phyloP scores from a whole-genome alignment of 139 green algal species.

The Tetraselmis striata region DNA sequence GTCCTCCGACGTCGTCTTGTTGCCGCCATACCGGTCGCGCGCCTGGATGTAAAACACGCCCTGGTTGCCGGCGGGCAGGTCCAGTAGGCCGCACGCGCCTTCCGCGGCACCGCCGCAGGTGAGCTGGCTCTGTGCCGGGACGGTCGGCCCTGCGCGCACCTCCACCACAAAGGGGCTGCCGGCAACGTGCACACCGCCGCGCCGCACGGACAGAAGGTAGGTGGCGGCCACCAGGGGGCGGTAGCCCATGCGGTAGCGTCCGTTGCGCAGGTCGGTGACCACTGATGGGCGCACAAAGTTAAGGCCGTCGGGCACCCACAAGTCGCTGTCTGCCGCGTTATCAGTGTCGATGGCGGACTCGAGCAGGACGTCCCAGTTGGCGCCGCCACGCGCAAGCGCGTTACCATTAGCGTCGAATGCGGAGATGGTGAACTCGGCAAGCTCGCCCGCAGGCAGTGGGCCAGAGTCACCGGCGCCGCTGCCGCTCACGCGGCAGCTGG shows the following conservation, averaged over 20 bases:
- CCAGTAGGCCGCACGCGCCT: neutral
- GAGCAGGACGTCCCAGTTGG: neutral
- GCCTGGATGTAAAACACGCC: constrained; percentile 16
- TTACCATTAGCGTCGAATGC: constrained; percentile 1
- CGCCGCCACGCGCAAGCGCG: neutral
- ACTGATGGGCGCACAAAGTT: neutral
- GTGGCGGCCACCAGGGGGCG: neutral
- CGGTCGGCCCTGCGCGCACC: constrained; percentile 4
- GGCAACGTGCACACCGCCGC: neutral
- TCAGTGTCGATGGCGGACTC: neutral
- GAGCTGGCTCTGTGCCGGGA: neutral
- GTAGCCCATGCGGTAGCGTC: constrained; percentile 4
- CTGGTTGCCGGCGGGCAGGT: constrained; percentile 5
- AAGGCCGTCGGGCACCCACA: neutral
- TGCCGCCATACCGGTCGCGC: constrained; percentile 4
- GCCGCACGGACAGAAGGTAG: constrained; percentile 1
- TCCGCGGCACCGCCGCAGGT: neutral
- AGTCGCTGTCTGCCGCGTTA: neutral
- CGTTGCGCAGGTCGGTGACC: neutral
- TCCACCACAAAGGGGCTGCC: constrained; percentile 8
- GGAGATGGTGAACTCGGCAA: constrained; percentile 1
- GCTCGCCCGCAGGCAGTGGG: neutral
- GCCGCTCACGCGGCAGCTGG: neutral
- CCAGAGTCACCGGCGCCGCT: neutral
- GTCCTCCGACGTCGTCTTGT: constrained; percentile 14